phyloP scores from a whole-genome alignment of 1,284 basidiomycete species.

The Puccinia triticina region DNA sequence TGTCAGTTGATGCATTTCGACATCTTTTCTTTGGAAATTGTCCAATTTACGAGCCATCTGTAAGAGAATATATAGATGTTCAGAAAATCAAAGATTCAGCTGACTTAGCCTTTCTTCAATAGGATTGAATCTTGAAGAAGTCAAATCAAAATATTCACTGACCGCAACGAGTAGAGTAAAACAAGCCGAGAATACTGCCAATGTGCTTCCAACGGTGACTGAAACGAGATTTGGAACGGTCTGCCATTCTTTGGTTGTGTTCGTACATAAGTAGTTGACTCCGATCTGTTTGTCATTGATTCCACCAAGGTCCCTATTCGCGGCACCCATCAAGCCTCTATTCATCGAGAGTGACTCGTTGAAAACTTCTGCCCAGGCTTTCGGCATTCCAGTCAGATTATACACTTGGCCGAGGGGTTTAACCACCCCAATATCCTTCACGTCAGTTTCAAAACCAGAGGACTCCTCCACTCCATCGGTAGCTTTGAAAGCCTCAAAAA shows the following conservation, averaged over 20 bases:
- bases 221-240: neutral
- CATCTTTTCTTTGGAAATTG: neutral
- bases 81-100: neutral
- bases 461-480: too few species aligned
- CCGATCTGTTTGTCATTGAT: neutral
- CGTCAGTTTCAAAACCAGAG: neutral
- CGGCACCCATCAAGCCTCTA: neutral
- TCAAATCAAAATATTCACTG: slow-evolving; percentile 2
- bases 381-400: neutral
- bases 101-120: neutral
- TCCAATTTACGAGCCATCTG: neutral
- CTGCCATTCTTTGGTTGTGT: slow-evolving; percentile 10
- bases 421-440: neutral
- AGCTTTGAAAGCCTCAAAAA: too few species aligned
- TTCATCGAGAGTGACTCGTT: neutral
- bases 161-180: neutral
- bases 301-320: neutral
- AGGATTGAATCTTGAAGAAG: neutral
- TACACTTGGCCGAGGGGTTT: neutral
- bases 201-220: neutral
- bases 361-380: neutral
- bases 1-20: neutral
- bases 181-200: neutral
- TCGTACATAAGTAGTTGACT: neutral
- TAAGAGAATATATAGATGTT: neutral